Evolutionary conservation across 352 stramenopile genomes (phyloP).

Genomic region (Blastocystis sp.): DNA sequence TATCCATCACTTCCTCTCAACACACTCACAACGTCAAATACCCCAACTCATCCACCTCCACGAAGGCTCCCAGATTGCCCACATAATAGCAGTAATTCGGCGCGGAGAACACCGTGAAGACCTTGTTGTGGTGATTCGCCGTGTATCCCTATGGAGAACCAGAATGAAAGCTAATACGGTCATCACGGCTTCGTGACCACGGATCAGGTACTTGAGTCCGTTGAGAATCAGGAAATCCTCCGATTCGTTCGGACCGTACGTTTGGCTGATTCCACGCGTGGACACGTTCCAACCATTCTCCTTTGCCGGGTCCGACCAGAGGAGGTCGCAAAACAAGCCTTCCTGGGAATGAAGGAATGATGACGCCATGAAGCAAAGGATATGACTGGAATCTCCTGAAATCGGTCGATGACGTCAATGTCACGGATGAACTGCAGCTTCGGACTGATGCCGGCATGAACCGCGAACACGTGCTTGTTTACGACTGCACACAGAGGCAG

Average conservation of each 20-base stretch:
- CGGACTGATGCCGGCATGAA: constrained; percentile 83
- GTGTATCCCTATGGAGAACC: constrained; percentile 3
- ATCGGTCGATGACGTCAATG: constrained; percentile 85
- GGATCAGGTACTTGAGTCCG: constrained; percentile 81
- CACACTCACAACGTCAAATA: constrained; percentile 22
- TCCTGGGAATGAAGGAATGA: constrained; percentile 81
- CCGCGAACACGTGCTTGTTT: constrained; percentile 88
- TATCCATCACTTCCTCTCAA: not conserved
- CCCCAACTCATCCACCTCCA: constrained; percentile 81
- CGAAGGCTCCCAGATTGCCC: constrained; percentile 90
- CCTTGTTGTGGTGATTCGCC: constrained; percentile 23
- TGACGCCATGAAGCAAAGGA: not conserved
- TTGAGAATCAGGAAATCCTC: constrained; percentile 85
- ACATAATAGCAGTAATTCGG: constrained; percentile 90
- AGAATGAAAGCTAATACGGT: not conserved
- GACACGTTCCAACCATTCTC: constrained; percentile 85
- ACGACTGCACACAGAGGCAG: constrained; percentile 90
- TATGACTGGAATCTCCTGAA: constrained; percentile 81
- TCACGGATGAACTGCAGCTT: constrained; percentile 87
- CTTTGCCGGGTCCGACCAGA: constrained; percentile 94
- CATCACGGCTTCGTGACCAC: constrained; percentile 81
- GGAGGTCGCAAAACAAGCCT: constrained; percentile 92
- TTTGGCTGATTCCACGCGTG: constrained; percentile 81
- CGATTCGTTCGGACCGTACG: constrained; percentile 82
- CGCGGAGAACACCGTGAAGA: constrained; percentile 90